Evolutionary conservation across 805 yeast species (phyloP).

Genomic region (Metschnikowia cerradonensis): DNA sequence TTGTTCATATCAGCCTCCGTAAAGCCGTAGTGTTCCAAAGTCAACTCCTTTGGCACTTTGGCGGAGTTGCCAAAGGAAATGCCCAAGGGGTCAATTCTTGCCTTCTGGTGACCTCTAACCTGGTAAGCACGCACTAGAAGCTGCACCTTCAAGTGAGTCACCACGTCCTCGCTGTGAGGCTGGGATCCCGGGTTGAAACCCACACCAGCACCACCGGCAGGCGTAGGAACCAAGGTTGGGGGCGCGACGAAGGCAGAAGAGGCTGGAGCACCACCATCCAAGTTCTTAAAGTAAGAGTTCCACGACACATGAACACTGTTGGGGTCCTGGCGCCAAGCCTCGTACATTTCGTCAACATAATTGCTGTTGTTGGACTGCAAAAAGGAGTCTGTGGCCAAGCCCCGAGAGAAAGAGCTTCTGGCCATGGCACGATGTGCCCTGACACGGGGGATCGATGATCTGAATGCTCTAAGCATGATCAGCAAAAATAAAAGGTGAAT

Average conservation of each 20-base stretch:
- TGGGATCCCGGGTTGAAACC: slow-evolving; percentile 51
- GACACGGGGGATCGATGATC: slow-evolving; percentile 34
- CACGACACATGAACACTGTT: slow-evolving; percentile 89
- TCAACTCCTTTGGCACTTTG: slow-evolving; percentile 76
- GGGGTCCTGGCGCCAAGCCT: slow-evolving; percentile 91
- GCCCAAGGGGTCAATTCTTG: slow-evolving; percentile 92
- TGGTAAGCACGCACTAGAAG: slow-evolving; percentile 96
- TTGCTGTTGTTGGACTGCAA: slow-evolving; percentile 80
- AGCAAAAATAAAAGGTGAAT: neutral
- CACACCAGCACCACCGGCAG: slow-evolving; percentile 67
- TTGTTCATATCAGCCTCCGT: slow-evolving; percentile 78
- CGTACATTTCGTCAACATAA: slow-evolving; percentile 97
- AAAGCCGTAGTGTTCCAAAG: slow-evolving; percentile 89
- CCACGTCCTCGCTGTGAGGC: slow-evolving; percentile 57
- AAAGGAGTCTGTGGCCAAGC: slow-evolving; percentile 62
- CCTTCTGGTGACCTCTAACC: slow-evolving; percentile 96
- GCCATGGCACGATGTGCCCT: slow-evolving; percentile 29
- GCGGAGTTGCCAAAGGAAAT: slow-evolving; percentile 76
- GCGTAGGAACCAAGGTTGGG: slow-evolving; percentile 80
- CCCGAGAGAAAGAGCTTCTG: slow-evolving; percentile 18
- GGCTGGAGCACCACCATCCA: slow-evolving; percentile 66
- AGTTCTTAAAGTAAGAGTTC: slow-evolving; percentile 93
- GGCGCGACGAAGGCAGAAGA: slow-evolving; percentile 83
- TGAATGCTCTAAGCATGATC: slow-evolving; percentile 43
- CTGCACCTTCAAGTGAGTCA: slow-evolving; percentile 91